phyloP scores from a whole-genome alignment of 2,329 filamentous ascomycete species.

The Diaporthe ampelina region DNA sequence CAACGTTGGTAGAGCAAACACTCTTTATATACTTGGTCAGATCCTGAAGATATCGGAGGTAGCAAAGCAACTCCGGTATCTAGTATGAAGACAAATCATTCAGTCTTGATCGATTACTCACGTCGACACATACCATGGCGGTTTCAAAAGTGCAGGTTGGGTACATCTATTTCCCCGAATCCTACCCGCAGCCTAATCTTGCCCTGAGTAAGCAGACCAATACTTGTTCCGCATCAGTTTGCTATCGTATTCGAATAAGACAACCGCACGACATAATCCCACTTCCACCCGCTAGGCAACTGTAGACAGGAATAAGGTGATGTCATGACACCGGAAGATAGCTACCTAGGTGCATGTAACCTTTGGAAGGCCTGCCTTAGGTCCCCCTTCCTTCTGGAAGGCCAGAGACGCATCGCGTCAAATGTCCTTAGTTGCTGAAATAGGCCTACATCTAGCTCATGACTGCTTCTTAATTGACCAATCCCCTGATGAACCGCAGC shows the following conservation, averaged over 20 bases:
- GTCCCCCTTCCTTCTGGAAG: not conserved
- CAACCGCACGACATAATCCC: not conserved
- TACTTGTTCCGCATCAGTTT: not conserved
- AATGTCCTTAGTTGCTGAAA: not conserved
- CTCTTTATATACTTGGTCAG: not conserved
- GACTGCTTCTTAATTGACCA: not conserved
- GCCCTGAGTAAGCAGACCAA: slow-evolving; percentile 11
- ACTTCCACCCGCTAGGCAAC: not conserved
- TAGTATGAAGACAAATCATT: not conserved
- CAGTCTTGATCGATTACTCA: not conserved
- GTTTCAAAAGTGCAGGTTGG: not conserved
- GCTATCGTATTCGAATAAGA: not conserved
- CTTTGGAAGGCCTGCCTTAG: not conserved
- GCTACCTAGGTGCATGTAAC: not conserved
- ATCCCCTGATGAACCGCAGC: no score
- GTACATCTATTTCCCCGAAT: not conserved
- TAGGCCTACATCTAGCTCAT: not conserved
- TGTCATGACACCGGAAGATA: not conserved
- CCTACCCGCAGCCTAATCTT: not conserved
- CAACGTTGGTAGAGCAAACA: not conserved
- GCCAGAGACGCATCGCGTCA: not conserved
- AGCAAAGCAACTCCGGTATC: not conserved
- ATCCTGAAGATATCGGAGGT: not conserved
- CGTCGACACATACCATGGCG: not conserved
- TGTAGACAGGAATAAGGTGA: not conserved